Evolutionary conservation across 345 rosid genomes (phyloP).

Genomic region (Hevea brasiliensis): DNA sequence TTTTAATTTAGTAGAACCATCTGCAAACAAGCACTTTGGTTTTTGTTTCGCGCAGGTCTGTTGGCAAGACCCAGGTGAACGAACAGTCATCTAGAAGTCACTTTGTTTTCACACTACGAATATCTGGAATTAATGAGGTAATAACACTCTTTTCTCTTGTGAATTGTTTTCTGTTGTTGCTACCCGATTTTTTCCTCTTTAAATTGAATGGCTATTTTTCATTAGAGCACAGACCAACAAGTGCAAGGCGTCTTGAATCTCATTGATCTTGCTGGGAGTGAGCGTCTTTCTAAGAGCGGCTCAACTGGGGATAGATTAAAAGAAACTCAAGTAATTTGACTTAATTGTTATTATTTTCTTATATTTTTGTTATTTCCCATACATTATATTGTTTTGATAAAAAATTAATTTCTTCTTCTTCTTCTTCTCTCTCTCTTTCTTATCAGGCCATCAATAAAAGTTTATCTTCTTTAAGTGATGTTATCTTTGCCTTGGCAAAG

Average conservation of each 20-base stretch:
- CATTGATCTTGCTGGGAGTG: conserved; percentile 98
- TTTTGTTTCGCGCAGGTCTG: conserved; percentile 53
- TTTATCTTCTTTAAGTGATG: conserved; percentile 84
- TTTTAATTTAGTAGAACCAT: conserved; percentile 1
- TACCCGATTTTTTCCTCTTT: neutral
- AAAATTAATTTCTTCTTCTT: conserved; percentile 3
- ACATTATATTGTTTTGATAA: neutral
- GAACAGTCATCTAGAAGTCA: conserved; percentile 99
- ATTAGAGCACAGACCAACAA: conserved; percentile 91
- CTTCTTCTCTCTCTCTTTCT: neutral
- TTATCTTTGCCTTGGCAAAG: conserved; percentile 86
- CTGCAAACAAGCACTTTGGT: conserved; percentile 2
- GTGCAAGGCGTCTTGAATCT: conserved; percentile 97
- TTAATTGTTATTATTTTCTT: neutral
- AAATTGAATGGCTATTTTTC: conserved; percentile 15
- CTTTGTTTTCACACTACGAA: conserved; percentile 83
- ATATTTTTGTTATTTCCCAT: conserved; percentile 1
- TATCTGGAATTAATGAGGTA: conserved; percentile 91
- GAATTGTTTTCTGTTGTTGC: neutral
- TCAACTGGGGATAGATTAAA: conserved; percentile 91
- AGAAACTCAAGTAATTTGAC: conserved; percentile 86
- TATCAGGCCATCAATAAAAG: conserved; percentile 92
- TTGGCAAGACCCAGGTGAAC: conserved; percentile 93
- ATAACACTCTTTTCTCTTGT: neutral
- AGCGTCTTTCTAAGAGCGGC: conserved; percentile 95